Conservation (phyloP, 106 monocot species). For the Amphibolis antarctica region DNA sequence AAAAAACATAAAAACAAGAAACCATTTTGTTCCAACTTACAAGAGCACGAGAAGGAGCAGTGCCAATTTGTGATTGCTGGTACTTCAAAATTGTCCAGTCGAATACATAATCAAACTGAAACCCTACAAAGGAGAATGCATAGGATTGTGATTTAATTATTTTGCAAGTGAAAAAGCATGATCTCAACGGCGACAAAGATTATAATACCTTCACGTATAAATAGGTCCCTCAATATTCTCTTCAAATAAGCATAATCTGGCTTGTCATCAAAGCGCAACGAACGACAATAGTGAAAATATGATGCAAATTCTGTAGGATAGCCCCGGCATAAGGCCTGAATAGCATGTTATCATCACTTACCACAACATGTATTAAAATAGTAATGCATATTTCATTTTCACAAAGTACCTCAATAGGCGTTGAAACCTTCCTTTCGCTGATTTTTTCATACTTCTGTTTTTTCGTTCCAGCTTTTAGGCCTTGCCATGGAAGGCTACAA, state of each 20-base stretch:
- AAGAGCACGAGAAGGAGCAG: constrained; percentile 59
- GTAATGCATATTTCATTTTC: neutral
- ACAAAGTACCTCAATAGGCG: constrained; percentile 65
- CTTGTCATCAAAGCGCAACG: constrained; percentile 85
- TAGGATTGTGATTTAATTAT: neutral
- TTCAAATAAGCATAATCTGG: constrained; percentile 97
- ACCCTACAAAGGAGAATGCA: constrained; percentile 36
- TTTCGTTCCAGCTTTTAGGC: constrained; percentile 91
- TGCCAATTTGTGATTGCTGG: constrained; percentile 81
- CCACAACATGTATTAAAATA: neutral
- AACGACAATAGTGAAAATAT: constrained; percentile 89
- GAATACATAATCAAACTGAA: constrained; percentile 99
- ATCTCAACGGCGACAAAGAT: neutral
- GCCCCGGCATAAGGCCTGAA: constrained; percentile 82
- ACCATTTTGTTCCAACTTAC: constrained; percentile 16
- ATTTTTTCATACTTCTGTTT: constrained; percentile 97
- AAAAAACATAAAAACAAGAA: neutral
- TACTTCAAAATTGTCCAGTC: constrained; percentile 99
- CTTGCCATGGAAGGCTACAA: constrained; percentile 95
- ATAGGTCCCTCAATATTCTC: constrained; percentile 87
- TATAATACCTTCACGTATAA: constrained; percentile 76
- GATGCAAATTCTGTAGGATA: constrained; percentile 95
- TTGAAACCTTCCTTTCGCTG: constrained; percentile 88
- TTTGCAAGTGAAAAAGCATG: neutral
- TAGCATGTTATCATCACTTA: neutral